These are phyloP conservation scores for Rhododendron mucronatum DNA, from an alignment of 148 eudicot genomes.

Conservation along the genomic window DNA sequence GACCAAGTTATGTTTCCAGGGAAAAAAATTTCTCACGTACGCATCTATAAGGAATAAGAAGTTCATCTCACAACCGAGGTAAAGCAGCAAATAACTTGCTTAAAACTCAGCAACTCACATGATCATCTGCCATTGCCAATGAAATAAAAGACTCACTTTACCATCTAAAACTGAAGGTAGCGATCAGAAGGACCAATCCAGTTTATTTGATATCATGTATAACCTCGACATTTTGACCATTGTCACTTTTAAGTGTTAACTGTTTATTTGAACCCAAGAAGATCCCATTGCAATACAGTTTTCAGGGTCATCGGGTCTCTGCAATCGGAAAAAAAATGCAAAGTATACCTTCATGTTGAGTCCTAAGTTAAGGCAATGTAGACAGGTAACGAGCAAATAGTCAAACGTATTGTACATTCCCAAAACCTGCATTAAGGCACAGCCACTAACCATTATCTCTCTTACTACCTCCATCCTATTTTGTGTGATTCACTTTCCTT, in stretches of 20 bases:
- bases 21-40: background rate
- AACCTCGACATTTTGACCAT: background rate
- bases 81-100: constrained; percentile 4
- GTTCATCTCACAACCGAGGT: background rate
- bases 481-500: background rate
- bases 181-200: background rate
- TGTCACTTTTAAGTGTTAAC: background rate
- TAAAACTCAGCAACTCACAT: background rate
- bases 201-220: background rate
- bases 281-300: background rate
- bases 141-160: background rate
- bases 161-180: background rate
- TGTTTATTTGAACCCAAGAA: background rate
- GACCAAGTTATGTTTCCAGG: background rate
- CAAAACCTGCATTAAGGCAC: background rate
- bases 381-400: background rate
- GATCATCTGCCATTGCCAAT: background rate
- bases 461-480: background rate
- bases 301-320: background rate
- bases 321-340: background rate
- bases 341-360: background rate
- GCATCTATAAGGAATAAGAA: background rate
- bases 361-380: background rate
- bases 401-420: background rate
- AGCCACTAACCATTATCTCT: background rate